Percentiles rank a stretch among this genome's conserved stretches.
Conservation (phyloP, 768 basidiomycete genomes). For the Gelatoporia subvermispora region DNA sequence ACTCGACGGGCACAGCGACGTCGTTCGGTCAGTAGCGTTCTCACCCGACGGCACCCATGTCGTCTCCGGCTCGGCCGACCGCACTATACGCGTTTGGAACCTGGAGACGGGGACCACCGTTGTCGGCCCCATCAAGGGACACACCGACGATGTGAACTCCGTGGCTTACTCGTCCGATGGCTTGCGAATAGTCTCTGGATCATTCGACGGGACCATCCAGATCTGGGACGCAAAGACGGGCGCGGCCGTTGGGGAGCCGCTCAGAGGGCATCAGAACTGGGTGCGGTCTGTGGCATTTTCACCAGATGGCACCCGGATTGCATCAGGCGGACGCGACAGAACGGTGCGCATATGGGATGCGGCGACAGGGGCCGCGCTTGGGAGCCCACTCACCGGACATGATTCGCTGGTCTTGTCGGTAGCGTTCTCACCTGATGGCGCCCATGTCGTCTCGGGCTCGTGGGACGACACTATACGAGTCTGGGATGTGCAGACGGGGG, state of each 20-base stretch:
- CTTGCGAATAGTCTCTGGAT: constrained; percentile 9
- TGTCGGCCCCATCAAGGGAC: constrained; percentile 15
- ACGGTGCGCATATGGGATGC: constrained; percentile 7
- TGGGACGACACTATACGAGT: constrained; percentile 5
- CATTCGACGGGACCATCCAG: constrained; percentile 18
- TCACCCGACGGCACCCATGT: constrained; percentile 14
- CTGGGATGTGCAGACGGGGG: constrained; percentile 9
- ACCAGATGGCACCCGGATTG: constrained; percentile 2
- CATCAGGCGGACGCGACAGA: constrained; percentile 3
- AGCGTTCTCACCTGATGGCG: constrained; percentile 14
- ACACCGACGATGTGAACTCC: constrained; percentile 22
- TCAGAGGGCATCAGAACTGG: constrained; percentile 17
- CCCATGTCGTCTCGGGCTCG: constrained; percentile 9
- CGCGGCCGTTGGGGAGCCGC: constrained; percentile 11
- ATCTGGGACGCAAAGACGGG: constrained; percentile 22
- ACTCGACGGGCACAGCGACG: constrained; percentile 7
- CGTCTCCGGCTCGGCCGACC: constrained; percentile 9
- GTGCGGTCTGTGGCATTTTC: constrained; percentile 24
- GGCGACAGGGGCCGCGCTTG: constrained; percentile 7
- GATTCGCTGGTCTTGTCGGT: constrained; percentile 6
- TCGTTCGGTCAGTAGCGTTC: constrained; percentile 11
- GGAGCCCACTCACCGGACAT: constrained; percentile 7
- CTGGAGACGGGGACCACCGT: constrained; percentile 10
- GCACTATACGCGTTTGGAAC: constrained; percentile 7
- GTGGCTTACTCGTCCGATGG: constrained; percentile 26